A percentile compares a stretch with the other conserved stretches of the same genome.
phyloP scores from a whole-genome alignment of 192 early-diverging fungal genomes.

The Backusella morwellensis region DNA sequence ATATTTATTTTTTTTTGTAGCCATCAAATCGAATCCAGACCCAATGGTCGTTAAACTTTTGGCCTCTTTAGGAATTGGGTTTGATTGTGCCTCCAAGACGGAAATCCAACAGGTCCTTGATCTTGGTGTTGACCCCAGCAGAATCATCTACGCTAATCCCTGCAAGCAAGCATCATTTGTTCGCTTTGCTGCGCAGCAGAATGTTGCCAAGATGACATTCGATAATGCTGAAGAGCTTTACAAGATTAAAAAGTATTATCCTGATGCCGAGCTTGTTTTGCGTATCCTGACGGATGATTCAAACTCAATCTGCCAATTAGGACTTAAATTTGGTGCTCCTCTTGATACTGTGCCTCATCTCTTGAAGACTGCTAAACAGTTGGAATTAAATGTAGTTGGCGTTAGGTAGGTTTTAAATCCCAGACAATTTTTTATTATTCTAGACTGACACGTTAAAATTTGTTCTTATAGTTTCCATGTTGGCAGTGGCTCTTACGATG shows the following conservation, averaged over 20 bases:
- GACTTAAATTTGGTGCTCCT: conserved; percentile 96
- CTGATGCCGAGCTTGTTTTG: conserved; percentile 85
- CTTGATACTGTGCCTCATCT: conserved; percentile 63
- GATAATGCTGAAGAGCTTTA: conserved; percentile 97
- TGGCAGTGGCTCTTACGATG: conserved; percentile 92
- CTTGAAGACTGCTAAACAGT: conserved; percentile 70
- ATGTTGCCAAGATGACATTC: conserved; percentile 95
- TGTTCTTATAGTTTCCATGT: conserved; percentile 82
- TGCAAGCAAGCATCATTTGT: conserved; percentile 98
- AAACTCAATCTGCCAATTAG: conserved; percentile 85
- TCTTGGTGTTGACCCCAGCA: conserved; percentile 64
- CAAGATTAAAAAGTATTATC: conserved; percentile 85
- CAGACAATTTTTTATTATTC: neutral
- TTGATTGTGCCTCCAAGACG: conserved; percentile 96
- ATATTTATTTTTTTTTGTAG: conserved; percentile 41
- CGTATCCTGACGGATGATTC: conserved; percentile 97
- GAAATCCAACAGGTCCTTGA: conserved; percentile 86
- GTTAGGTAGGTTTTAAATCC: conserved; percentile 41
- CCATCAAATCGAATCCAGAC: conserved; percentile 98
- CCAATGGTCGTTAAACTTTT: conserved; percentile 79
- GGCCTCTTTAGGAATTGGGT: conserved; percentile 80
- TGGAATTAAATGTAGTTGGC: conserved; percentile 89
- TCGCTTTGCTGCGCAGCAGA: conserved; percentile 72
- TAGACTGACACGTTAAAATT: neutral
- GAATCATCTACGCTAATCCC: conserved; percentile 84